Evolutionary conservation across 1,139 yeast species (phyloP).

Genomic region (Diutina mesorugosa): DNA sequence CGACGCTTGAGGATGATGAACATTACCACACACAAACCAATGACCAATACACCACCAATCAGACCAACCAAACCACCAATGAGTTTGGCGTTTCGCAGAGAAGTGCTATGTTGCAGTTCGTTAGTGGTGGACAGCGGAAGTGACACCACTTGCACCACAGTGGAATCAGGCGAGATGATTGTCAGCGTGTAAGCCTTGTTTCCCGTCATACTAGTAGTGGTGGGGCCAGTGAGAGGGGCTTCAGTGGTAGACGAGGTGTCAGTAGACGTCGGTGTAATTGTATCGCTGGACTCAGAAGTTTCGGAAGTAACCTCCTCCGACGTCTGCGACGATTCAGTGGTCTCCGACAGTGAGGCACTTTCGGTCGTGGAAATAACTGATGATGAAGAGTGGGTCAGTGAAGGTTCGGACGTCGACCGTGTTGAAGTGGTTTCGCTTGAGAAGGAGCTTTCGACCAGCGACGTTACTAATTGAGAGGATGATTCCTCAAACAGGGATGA

Average conservation of each 20-base stretch:
- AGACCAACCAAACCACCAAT: constrained; percentile 38
- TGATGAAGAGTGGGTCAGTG: background rate
- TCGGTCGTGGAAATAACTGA: background rate
- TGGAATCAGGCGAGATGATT: constrained; percentile 17
- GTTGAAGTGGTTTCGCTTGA: background rate
- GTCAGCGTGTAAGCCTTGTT: constrained; percentile 12
- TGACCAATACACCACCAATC: constrained; percentile 31
- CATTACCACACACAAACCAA: constrained; percentile 24
- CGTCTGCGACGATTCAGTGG: background rate
- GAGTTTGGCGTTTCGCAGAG: constrained; percentile 21
- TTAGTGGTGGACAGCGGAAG: constrained; percentile 19
- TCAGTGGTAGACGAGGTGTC: background rate
- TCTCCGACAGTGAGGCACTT: background rate
- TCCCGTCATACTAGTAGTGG: background rate
- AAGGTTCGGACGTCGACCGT: background rate
- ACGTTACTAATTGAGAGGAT: background rate
- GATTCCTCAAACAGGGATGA: background rate
- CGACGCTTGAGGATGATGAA: constrained; percentile 24
- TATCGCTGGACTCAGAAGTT: background rate
- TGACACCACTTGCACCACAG: constrained; percentile 28
- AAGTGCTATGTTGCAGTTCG: constrained; percentile 6
- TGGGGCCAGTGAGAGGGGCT: background rate
- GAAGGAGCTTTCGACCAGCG: background rate
- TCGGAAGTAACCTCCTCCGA: background rate
- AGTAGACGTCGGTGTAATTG: background rate